These are phyloP conservation scores for Pyrenochaeta sp. DNA, from an alignment of 2,329 filamentous ascomycete genomes.

Conservation along the genomic window DNA sequence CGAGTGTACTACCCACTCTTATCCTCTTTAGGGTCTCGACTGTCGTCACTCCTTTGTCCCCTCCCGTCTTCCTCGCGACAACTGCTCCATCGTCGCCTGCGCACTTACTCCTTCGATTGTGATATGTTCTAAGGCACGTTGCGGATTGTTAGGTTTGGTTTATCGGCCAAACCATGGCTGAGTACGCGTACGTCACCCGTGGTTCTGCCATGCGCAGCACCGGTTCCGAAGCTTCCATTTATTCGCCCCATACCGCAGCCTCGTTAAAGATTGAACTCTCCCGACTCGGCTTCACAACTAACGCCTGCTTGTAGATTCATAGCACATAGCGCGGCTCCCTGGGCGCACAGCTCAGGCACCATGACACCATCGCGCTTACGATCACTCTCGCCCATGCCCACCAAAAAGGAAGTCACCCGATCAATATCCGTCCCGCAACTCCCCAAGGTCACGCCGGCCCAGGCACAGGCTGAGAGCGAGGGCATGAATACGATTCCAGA, in stretches of 20 bases:
- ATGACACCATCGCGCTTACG: slow-evolving; percentile 47
- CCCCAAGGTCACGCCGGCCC: slow-evolving; percentile 38
- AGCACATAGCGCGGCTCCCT: slow-evolving; percentile 42
- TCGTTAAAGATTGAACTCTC: too few species aligned
- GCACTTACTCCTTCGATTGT: slow-evolving; percentile 6
- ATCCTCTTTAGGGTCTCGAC: slow-evolving; percentile 16
- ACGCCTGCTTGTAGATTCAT: slow-evolving; percentile 38
- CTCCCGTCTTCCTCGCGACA: slow-evolving; percentile 14
- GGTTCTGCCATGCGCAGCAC: slow-evolving; percentile 11
- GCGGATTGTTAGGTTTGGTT: slow-evolving; percentile 7
- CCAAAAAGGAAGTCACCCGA: slow-evolving; percentile 47
- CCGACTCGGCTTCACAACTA: slow-evolving; percentile 7
- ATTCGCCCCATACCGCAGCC: neutral
- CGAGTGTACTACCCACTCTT: too few species aligned
- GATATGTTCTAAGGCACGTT: slow-evolving; percentile 13
- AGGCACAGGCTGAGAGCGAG: slow-evolving; percentile 56
- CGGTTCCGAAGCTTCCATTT: neutral
- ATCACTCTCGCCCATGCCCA: slow-evolving; percentile 43
- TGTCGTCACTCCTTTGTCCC: slow-evolving; percentile 47
- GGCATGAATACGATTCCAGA: slow-evolving; percentile 73
- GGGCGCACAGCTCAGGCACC: slow-evolving; percentile 41
- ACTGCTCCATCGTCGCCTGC: slow-evolving; percentile 5
- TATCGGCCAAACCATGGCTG: slow-evolving; percentile 25
- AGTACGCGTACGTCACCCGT: slow-evolving; percentile 31
- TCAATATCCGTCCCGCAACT: slow-evolving; percentile 49